Percentiles rank a stretch among this genome's conserved stretches.
Evolutionary conservation across 225 moss, liverwort and hornwort species (phyloP).

Genomic region (Anthoceros angustus): DNA sequence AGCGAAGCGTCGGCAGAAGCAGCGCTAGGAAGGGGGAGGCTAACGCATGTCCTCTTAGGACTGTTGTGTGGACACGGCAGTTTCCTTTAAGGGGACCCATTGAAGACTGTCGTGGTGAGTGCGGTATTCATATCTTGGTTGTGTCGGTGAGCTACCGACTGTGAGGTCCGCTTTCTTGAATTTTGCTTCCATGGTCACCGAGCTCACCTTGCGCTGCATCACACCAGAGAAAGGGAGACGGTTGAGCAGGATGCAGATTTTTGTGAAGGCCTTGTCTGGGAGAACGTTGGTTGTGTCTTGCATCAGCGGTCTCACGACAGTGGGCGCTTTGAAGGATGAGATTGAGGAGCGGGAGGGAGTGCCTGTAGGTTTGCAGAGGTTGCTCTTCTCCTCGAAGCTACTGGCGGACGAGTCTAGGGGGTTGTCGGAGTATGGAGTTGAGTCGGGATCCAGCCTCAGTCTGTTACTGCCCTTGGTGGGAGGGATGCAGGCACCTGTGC

Average conservation of each 20-base stretch:
- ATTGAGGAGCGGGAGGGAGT: conserved; percentile 1
- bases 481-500: conserved; percentile 79
- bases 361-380: background rate
- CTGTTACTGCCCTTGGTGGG: conserved; percentile 10
- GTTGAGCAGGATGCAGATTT: background rate
- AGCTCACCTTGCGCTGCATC: background rate
- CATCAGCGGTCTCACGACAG: background rate
- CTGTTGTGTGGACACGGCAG: too few relatives aligned
- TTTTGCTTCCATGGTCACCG: too few relatives aligned
- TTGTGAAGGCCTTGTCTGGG: background rate
- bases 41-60: too few relatives aligned
- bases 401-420: background rate
- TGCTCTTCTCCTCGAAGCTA: background rate
- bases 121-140: too few relatives aligned
- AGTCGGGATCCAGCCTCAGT: background rate
- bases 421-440: background rate
- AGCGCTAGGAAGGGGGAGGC: too few relatives aligned
- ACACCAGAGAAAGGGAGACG: background rate
- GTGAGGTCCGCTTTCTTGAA: too few relatives aligned
- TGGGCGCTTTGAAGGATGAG: background rate
- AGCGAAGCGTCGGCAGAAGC: too few relatives aligned
- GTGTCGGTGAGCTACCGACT: too few relatives aligned
- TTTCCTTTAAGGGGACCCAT: too few relatives aligned
- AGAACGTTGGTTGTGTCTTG: background rate
- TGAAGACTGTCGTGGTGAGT: too few relatives aligned